Evolutionary conservation across 352 stramenopile genomes (phyloP).

Genomic region (Phytophthora sansomeana): DNA sequence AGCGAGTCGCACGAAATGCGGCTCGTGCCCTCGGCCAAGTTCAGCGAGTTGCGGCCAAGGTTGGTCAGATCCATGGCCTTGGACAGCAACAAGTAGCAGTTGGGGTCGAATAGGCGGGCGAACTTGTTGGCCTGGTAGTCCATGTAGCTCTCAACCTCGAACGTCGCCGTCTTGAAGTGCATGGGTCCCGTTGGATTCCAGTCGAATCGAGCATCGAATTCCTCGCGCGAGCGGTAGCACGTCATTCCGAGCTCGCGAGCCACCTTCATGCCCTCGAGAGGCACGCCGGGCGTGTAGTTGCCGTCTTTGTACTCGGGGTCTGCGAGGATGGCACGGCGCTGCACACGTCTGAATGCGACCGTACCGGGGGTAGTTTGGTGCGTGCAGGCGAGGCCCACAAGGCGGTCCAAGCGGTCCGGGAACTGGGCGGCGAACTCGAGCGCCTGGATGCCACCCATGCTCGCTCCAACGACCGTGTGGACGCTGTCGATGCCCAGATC

Average conservation of each 20-base stretch:
- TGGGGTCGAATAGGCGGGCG: constrained; percentile 83
- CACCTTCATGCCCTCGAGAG: constrained; percentile 85
- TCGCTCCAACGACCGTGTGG: constrained; percentile 86
- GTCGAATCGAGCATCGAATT: constrained; percentile 89
- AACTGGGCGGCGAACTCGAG: constrained; percentile 89
- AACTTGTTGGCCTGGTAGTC: constrained; percentile 91
- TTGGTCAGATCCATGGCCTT: constrained; percentile 91
- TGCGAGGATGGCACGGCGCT: constrained; percentile 83
- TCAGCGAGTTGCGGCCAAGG: constrained; percentile 69
- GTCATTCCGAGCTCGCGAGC: constrained; percentile 89
- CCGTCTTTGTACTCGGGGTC: constrained; percentile 85
- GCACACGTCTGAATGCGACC: constrained; percentile 84
- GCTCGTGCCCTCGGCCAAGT: constrained; percentile 77
- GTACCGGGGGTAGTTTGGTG: constrained; percentile 89
- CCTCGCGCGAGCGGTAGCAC: constrained; percentile 90
- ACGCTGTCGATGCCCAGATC: constrained; percentile 78
- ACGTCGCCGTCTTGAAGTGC: constrained; percentile 82
- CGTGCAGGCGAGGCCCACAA: constrained; percentile 86
- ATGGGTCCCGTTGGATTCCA: constrained; percentile 80
- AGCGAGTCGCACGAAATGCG: constrained; percentile 74
- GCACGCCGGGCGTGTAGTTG: constrained; percentile 64
- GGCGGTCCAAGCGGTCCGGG: constrained; percentile 69
- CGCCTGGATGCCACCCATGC: constrained; percentile 91
- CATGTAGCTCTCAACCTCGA: constrained; percentile 93
- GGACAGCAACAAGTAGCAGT: constrained; percentile 90